A percentile compares a stretch with the other conserved stretches of the same genome.
Conservation (phyloP, 371 early-diverging fungal species). For the Syncephalis plumigaleata region DNA sequence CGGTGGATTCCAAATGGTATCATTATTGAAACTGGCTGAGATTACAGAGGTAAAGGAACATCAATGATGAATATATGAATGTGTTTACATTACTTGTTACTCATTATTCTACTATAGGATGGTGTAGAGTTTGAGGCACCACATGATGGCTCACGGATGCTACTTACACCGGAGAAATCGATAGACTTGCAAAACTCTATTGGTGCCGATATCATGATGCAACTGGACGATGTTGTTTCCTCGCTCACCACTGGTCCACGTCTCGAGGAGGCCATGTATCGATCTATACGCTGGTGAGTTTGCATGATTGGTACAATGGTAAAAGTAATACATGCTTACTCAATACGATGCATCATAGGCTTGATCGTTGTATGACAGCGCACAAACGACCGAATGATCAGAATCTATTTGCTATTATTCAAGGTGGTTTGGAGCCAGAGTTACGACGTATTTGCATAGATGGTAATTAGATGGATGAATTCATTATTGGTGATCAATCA, state of each 20-base stretch:
- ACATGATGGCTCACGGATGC: slow-evolving; percentile 59
- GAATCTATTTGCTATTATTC: slow-evolving; percentile 91
- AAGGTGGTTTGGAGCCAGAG: slow-evolving; percentile 73
- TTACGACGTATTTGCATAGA: slow-evolving; percentile 62
- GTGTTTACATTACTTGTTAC: not conserved
- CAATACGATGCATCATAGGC: no score
- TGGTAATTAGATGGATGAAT: slow-evolving; percentile 3
- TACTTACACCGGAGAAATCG: slow-evolving; percentile 92
- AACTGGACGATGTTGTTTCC: slow-evolving; percentile 91
- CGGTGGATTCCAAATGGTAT: slow-evolving; percentile 95
- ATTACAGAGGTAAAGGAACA: slow-evolving; percentile 48
- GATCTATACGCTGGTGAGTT: slow-evolving; percentile 81
- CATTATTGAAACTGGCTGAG: slow-evolving; percentile 62
- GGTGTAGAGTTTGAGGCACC: slow-evolving; percentile 86
- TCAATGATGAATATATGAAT: not conserved
- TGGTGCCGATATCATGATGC: slow-evolving; percentile 96
- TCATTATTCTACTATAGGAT: slow-evolving; percentile 32
- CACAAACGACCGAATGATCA: slow-evolving; percentile 58
- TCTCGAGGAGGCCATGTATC: slow-evolving; percentile 85
- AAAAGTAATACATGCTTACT: not conserved
- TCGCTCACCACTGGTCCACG: slow-evolving; percentile 65
- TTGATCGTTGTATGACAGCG: slow-evolving; percentile 81
- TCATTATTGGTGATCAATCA: not conserved
- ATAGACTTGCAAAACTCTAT: slow-evolving; percentile 87
- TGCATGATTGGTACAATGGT: not conserved